Evolutionary conservation across 306 rosid genomes (phyloP).

Genomic region (Citrullus amarus): DNA sequence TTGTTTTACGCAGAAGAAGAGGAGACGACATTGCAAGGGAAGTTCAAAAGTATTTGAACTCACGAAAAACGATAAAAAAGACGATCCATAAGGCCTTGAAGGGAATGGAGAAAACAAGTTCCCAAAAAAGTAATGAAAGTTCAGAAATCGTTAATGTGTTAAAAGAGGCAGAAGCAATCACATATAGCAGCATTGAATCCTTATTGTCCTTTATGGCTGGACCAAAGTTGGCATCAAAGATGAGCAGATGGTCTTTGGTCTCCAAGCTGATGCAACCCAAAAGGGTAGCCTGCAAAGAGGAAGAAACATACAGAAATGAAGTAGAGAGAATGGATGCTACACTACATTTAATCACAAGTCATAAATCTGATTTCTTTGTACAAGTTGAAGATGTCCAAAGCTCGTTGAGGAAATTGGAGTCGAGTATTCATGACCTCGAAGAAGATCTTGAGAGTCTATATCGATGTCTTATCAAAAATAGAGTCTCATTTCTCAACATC

Average conservation of each 20-base stretch:
- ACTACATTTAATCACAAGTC: neutral
- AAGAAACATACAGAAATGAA: neutral
- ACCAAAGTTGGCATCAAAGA: neutral
- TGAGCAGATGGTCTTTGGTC: neutral
- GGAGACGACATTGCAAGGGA: neutral
- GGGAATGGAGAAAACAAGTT: neutral
- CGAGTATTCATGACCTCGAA: conserved; percentile 6
- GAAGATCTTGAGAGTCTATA: conserved; percentile 8
- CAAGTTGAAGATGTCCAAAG: too few relatives aligned
- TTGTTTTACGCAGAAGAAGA: neutral
- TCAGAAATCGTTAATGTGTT: neutral
- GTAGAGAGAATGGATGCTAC: neutral
- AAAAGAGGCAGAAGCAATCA: neutral
- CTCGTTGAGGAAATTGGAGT: conserved; percentile 2
- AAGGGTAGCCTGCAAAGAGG: neutral
- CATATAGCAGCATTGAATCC: neutral
- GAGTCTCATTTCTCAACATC: conserved; percentile 22
- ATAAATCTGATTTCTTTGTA: neutral
- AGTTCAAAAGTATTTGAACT: neutral
- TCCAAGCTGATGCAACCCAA: neutral
- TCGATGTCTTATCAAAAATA: conserved; percentile 12
- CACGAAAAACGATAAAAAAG: neutral
- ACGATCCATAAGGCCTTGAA: too few relatives aligned
- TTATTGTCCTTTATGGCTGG: neutral
- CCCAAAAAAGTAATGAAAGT: neutral